Evolutionary conservation across 2,329 filamentous ascomycete genomes (phyloP).

Genomic region (Plenodomus tracheiphilus): DNA sequence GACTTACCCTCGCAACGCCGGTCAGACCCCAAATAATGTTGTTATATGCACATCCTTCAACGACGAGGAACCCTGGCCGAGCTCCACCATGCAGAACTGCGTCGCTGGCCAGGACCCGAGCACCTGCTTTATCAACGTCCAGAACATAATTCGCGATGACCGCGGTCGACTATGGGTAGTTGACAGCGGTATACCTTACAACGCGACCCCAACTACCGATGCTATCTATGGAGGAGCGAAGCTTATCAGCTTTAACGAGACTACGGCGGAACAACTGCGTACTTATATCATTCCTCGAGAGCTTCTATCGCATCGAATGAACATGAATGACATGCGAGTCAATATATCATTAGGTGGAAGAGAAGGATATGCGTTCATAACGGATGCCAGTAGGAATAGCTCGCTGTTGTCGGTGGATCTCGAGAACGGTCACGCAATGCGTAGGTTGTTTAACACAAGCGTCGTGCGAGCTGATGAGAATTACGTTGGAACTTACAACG

Average conservation of each 20-base stretch:
- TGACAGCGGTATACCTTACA: slow-evolving; percentile 46
- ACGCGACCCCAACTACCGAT: slow-evolving; percentile 21
- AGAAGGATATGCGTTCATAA: slow-evolving; percentile 48
- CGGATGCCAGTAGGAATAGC: slow-evolving; percentile 45
- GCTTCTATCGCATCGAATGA: slow-evolving; percentile 42
- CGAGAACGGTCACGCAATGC: slow-evolving; percentile 37
- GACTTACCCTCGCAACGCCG: slow-evolving; percentile 48
- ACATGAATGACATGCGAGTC: slow-evolving; percentile 50
- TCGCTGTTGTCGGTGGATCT: slow-evolving; percentile 48
- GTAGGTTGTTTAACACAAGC: slow-evolving; percentile 43
- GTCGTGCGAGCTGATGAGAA: slow-evolving; percentile 45
- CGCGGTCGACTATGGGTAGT: slow-evolving; percentile 47
- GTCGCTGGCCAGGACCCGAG: slow-evolving; percentile 42
- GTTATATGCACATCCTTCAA: slow-evolving; percentile 46
- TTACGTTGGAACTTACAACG: slow-evolving; percentile 47
- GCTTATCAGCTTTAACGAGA: slow-evolving; percentile 48
- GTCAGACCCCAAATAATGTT: slow-evolving; percentile 44
- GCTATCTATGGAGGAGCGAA: slow-evolving; percentile 45
- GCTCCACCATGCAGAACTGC: slow-evolving; percentile 47
- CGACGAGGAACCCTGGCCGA: slow-evolving; percentile 47
- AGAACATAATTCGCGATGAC: slow-evolving; percentile 50
- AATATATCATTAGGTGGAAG: slow-evolving; percentile 47
- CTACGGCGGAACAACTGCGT: slow-evolving; percentile 34
- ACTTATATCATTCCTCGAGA: slow-evolving; percentile 46
- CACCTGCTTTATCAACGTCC: slow-evolving; percentile 52